A percentile compares a stretch with the other conserved stretches of the same genome.
phyloP scores from a whole-genome alignment of 176 grass and related monocot genomes.

The Panicum miliaceum region DNA sequence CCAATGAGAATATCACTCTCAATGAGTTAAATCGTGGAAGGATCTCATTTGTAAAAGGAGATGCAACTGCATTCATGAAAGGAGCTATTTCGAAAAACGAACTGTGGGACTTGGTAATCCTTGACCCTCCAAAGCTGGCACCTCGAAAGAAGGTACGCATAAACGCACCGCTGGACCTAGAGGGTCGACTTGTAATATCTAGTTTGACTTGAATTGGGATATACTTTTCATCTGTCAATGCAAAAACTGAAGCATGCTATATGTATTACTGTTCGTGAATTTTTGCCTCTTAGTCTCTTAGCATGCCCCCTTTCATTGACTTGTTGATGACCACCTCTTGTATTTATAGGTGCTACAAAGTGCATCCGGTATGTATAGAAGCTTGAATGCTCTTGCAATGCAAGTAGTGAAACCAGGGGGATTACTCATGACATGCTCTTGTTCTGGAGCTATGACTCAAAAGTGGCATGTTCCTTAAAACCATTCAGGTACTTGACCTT shows the following conservation, averaged over 20 bases:
- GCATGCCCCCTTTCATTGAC: not conserved
- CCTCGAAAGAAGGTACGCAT: conserved; percentile 84
- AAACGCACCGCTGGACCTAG: not conserved
- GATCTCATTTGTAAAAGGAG: conserved; percentile 85
- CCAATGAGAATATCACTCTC: conserved; percentile 81
- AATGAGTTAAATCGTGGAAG: conserved; percentile 64
- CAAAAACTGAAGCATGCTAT: not conserved
- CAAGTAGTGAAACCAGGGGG: conserved; percentile 80
- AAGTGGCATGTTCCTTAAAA: conserved; percentile 78
- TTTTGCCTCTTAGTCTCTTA: not conserved
- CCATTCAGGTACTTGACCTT: conserved; percentile 64
- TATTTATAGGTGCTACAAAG: conserved; percentile 83
- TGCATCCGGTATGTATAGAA: conserved; percentile 96
- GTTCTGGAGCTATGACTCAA: conserved; percentile 98
- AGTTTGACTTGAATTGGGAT: conserved; percentile 7
- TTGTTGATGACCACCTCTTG: conserved; percentile 5
- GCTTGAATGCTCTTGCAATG: conserved; percentile 85
- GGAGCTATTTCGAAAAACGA: conserved; percentile 72
- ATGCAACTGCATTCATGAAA: conserved; percentile 88
- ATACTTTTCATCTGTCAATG: conserved; percentile 9
- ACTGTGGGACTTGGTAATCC: conserved; percentile 83
- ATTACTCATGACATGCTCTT: conserved; percentile 93
- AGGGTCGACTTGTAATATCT: conserved; percentile 13
- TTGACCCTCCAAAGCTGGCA: conserved; percentile 96
- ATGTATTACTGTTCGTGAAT: not conserved